Conservation (phyloP, 805 yeast genomes). For the Tetrapisispora fleetii region DNA sequence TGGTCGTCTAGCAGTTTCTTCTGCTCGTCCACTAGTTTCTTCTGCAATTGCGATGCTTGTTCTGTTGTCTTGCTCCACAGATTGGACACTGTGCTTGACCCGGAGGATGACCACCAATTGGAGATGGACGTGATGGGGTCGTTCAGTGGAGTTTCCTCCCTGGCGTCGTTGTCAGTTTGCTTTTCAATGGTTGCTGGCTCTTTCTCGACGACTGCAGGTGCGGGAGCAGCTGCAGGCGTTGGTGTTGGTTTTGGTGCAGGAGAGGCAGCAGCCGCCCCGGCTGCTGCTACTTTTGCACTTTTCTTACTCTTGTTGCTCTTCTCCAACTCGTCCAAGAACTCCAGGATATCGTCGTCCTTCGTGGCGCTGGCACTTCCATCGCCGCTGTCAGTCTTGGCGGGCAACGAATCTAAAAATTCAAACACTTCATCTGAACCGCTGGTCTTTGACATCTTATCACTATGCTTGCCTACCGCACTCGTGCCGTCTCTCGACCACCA, state of each 20-base stretch:
- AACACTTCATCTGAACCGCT: conserved; percentile 65
- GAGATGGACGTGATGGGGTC: conserved; percentile 61
- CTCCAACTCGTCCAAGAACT: conserved; percentile 56
- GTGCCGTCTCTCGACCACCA: not conserved
- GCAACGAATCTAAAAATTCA: conserved; percentile 71
- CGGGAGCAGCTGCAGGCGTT: no score
- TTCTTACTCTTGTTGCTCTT: conserved; percentile 39
- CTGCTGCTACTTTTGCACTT: conserved; percentile 2
- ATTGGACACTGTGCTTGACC: conserved; percentile 54
- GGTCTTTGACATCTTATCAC: conserved; percentile 15
- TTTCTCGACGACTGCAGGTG: no score
- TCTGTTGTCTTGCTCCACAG: conserved; percentile 56
- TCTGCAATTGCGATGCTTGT: conserved; percentile 34
- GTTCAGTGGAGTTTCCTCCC: conserved; percentile 22
- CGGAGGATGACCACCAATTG: conserved; percentile 67
- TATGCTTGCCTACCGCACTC: no score
- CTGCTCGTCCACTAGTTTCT: conserved; percentile 30
- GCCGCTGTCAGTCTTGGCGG: conserved; percentile 27
- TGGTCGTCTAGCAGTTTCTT: conserved; percentile 17
- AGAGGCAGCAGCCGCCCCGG: not conserved
- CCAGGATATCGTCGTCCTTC: conserved; percentile 32
- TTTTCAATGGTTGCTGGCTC: no score
- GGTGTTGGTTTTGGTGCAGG: no score
- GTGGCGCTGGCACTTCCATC: conserved; percentile 35
- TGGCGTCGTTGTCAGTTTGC: conserved; percentile 10